Base-by-base conservation (phyloP, 2,329 filamentous ascomycete species). In the Pyrenochaeta sp. region DNA sequence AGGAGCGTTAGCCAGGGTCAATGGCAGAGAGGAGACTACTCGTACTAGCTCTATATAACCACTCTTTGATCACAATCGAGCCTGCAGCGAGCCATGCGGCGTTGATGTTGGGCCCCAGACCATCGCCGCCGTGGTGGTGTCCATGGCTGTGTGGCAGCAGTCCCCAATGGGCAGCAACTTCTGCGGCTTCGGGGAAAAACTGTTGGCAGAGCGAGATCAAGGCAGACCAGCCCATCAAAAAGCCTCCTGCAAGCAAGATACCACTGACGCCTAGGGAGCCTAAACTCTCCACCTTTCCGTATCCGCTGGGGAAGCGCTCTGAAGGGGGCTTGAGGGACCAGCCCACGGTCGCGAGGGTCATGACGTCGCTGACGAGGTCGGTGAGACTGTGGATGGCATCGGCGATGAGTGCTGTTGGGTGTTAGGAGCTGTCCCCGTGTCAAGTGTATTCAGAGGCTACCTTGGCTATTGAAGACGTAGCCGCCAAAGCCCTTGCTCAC, bases 231-330 rank as follows among this genome's bases (percentile, higher is more conserved):
- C 91, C 91, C 88, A 99, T 97, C 71, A 95, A 91, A 51, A 96
- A 75, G 36, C 94, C 94, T 51, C 94, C 94, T 34, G 87, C 84
- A 2, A 99, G 81, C 60, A 99, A 79, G 74, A 99, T 88, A 52
- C 91, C 86, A 58, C 92, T 96, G 22, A 99, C 94, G 11, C 93
- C 94, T 46, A 99, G 76, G 15, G 91, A 94, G 14, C 94, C 94
- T 66, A 99, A 75, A 63, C 91, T 96, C 77, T 99, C 94, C n/a
- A 99, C 83, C 77, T 99, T 99, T 67, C 94, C 94, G 68, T 96
- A 99, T 2, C 94, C 94, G 61, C 86, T 84, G 2, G 94, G 94
- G 67, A 96, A 99, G 27, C 82, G 82, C 41, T 88, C 81, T 8
- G 89, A 90, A 0, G 94, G 91, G 5, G 90, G 87, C 61, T 88